A percentile compares a stretch with the other conserved stretches of the same genome.
These are phyloP conservation scores for Sporothrix pallida DNA, from an alignment of 2,329 filamentous ascomycete species.

Conservation along the genomic window DNA sequence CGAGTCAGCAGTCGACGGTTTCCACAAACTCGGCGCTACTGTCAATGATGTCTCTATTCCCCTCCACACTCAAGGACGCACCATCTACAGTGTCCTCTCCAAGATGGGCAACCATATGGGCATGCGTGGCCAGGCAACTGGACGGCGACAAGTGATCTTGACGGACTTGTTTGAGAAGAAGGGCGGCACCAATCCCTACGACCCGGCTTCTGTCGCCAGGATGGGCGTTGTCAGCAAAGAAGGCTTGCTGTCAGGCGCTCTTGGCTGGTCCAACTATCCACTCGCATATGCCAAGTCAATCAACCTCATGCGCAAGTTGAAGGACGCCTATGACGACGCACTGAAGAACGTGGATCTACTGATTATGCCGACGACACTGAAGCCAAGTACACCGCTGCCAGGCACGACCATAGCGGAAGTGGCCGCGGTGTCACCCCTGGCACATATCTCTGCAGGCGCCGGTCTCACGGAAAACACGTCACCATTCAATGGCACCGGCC, in stretches of 20 bases:
- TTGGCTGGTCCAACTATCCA: not conserved
- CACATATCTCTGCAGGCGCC: not conserved
- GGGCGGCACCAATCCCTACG: not conserved
- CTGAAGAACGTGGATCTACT: not conserved
- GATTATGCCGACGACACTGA: slow-evolving; percentile 1
- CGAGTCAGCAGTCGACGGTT: not conserved
- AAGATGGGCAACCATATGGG: slow-evolving; percentile 29
- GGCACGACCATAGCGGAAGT: not conserved
- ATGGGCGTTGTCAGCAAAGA: slow-evolving; percentile 2
- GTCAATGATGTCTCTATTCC: not conserved
- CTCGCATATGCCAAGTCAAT: not conserved
- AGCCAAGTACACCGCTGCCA: not conserved
- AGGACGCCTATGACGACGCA: not conserved
- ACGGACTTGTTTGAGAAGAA: slow-evolving; percentile 2
- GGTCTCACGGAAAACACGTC: not conserved
- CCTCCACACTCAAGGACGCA: not conserved
- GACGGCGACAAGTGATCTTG: not conserved
- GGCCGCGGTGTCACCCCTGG: not conserved
- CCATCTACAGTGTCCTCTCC: slow-evolving; percentile 17
- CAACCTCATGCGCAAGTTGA: slow-evolving; percentile 15
- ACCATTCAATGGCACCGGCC: slow-evolving; percentile 10
- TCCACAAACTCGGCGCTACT: not conserved
- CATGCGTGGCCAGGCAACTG: slow-evolving; percentile 19
- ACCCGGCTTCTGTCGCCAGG: not conserved
- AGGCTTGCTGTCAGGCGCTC: not conserved